Evolutionary conservation across 208 protist species (phyloP).

Genomic region (Wallacemonas sp.): DNA sequence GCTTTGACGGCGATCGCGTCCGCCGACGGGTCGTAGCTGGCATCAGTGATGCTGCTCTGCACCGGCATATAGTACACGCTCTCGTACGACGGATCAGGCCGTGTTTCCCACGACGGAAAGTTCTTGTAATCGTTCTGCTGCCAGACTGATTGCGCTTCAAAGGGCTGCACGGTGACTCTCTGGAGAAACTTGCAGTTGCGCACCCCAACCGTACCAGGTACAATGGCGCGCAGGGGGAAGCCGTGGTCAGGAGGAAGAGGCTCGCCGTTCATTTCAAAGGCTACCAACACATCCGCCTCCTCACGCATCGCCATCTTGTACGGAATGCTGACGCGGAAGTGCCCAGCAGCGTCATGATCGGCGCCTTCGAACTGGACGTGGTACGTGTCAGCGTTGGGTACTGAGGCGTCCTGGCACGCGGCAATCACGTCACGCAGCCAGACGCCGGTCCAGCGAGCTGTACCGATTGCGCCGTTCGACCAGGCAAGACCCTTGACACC

Average conservation of each 20-base stretch:
- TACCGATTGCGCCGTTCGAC: constrained; percentile 56
- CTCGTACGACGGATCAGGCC: constrained; percentile 35
- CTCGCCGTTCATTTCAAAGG: constrained; percentile 90
- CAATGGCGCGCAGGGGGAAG: constrained; percentile 76
- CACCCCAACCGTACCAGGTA: constrained; percentile 73
- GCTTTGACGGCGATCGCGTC: constrained; percentile 50
- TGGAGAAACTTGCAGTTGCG: constrained; percentile 79
- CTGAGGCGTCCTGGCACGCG: constrained; percentile 17
- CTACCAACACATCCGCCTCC: constrained; percentile 66
- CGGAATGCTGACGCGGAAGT: constrained; percentile 69
- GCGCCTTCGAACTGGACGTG: constrained; percentile 81
- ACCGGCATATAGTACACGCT: constrained; percentile 81
- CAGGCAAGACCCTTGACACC: constrained; percentile 56
- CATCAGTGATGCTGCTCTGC: constrained; percentile 65
- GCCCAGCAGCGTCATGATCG: constrained; percentile 45
- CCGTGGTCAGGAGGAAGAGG: constrained; percentile 74
- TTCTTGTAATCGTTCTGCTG: constrained; percentile 90
- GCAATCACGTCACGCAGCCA: constrained; percentile 56
- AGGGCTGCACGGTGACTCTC: constrained; percentile 35
- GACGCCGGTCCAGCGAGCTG: constrained; percentile 65
- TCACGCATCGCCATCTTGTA: constrained; percentile 47
- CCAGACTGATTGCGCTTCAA: constrained; percentile 63
- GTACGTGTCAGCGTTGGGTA: constrained; percentile 15
- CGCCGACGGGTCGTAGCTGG: constrained; percentile 24
- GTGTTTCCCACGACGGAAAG: constrained; percentile 55